Evolutionary conservation across 768 basidiomycete genomes (phyloP), one percentile per base, ranked within the genome.

Genomic region (Tulasnella sp.): DNA sequence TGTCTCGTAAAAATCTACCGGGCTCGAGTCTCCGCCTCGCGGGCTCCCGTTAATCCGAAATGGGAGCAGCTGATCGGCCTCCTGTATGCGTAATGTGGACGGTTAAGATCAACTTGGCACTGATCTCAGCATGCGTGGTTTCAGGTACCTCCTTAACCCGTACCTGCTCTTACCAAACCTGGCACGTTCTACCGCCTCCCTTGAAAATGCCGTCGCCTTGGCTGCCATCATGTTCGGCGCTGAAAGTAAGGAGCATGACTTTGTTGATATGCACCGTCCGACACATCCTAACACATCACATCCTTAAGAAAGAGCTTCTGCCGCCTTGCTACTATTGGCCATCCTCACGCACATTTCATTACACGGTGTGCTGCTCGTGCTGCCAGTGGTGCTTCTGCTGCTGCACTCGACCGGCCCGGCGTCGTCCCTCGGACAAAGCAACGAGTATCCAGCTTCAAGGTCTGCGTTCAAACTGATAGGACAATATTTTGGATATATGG

Each of bases 61-160:
- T 88, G 92, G 84, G 92, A 92, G 81, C 84, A 86, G 19, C 84
- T 94, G 74, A 87, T 97, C 40, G 91, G 90, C 24, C 87, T 90
- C 9, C 85, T 89, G 94, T 96, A 31, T 10, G 62, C 62, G 83
- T 81, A 92, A 87, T 71, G 18, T 76, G 38, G 39, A 71, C 24
- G 39, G 21, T 6, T 24, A 21, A 19, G 58, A 73, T 34, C 38
- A 27, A 75, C 58, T 58, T 40, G 6, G 68, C 39, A 0, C 40
- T 76, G 31, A 75, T 21, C 7, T 75, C 12, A 5, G 0, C 46
- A 36, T 39, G 31, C 39, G 4, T 68, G 21, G 12, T 36, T 79
- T 3, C 82, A 98, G 96, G 71, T 97, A 93, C 85, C 89, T 98
- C 27, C 85, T 97, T 74, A 98, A 99, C 82, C 98, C 98, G 3